These are phyloP conservation scores for Populus euphratica DNA, from an alignment of 345 rosid genomes.

Conservation along the genomic window DNA sequence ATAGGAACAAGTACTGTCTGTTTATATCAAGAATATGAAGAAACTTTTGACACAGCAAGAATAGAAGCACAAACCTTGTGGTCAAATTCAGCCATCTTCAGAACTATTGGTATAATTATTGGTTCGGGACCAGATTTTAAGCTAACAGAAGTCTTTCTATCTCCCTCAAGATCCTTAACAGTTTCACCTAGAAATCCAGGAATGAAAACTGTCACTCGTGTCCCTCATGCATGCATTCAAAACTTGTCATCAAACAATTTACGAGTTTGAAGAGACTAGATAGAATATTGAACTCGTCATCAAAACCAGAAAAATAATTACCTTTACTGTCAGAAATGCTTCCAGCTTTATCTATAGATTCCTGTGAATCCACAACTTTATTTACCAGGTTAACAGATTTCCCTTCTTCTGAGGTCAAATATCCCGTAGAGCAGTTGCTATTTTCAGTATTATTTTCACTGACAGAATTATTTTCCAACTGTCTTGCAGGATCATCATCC, in stretches of 20 bases:
- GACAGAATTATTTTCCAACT: conserved; percentile 32
- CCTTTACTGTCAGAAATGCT: conserved; percentile 42
- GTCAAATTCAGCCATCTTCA: conserved; percentile 92
- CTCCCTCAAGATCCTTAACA: conserved; percentile 33
- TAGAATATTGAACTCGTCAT: background rate
- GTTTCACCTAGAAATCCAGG: conserved; percentile 40
- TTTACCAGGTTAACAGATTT: conserved; percentile 29
- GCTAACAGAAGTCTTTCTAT: conserved; percentile 22
- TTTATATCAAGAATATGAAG: background rate
- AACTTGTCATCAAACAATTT: background rate
- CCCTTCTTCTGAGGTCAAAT: conserved; percentile 22
- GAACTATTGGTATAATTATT: conserved; percentile 73
- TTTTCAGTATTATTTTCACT: conserved; percentile 32
- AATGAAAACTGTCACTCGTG: background rate
- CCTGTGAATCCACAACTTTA: conserved; percentile 34
- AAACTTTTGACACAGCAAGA: background rate
- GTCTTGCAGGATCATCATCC: conserved; percentile 24
- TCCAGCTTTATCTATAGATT: conserved; percentile 37
- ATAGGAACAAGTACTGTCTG: background rate
- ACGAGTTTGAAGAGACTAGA: background rate
- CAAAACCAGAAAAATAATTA: conserved; percentile 9
- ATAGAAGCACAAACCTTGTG: conserved; percentile 58
- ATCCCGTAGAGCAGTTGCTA: conserved; percentile 11
- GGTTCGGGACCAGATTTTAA: conserved; percentile 74
- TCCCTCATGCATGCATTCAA: conserved; percentile 5